Evolutionary conservation across 768 basidiomycete genomes (phyloP), one percentile per base, ranked within the genome.

Genomic region (Tulasnella sp.): DNA sequence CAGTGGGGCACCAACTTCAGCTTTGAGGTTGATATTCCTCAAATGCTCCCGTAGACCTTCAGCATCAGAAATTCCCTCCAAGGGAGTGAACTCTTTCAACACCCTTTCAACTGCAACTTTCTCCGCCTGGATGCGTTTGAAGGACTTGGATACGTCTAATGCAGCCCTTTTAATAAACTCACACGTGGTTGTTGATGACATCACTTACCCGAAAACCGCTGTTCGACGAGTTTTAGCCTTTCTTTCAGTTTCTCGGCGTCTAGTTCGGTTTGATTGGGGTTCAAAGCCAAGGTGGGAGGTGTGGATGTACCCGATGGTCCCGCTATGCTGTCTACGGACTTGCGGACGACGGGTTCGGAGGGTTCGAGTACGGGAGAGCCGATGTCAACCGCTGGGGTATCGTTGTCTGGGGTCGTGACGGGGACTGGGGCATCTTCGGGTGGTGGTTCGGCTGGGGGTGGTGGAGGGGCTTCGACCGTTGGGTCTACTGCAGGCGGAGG

Each of bases 41-140:
- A 97, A 70, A 70, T 84, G 88, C 43, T 86, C 83, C 17, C 80
- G 79, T 40, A 97, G 71, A 9, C 79, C 82, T 45, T 77, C 75
- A 4, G 73, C 65, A 61, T 96, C 84, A 36, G 75, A 70, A 12
- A 83, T 74, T 19, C 77, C 78, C 59, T 82, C 75, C 11, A 92
- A 63, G 0, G 88, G 82, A 0, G 89, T 86, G 4, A 83, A 66
- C 54, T 86, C 85, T 8, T 72, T 74, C 43, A 98, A 69, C 3
- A 89, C 70, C 9, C 71, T 67, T 63, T 92, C 86, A 36, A 80
- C 81, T 14, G 81, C 80, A 8, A 71, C 65, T 63, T 83, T 83
- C 69, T 89, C 84, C 0, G 79, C 77, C 62, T 86, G 84, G 34
- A 91, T 70, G 61, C 77, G 75, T 66, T 84, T 82, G 72, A 84